Evolutionary conservation across 305 asterid genomes (phyloP).

Genomic region (Withania somnifera): DNA sequence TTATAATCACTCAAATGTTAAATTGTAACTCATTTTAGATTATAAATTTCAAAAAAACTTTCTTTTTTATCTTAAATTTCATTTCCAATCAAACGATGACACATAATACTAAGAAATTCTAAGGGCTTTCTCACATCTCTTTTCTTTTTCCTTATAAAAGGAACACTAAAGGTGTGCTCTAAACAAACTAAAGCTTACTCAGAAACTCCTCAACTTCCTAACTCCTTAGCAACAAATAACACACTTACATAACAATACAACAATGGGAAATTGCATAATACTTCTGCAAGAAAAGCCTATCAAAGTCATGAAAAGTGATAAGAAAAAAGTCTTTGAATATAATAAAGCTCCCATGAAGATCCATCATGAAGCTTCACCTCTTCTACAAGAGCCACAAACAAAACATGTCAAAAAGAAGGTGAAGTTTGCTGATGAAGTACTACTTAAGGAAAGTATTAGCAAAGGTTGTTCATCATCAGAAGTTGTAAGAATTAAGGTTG

Average conservation of each 20-base stretch:
- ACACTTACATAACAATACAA: neutral
- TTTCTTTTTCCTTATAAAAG: neutral
- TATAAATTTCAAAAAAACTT: neutral
- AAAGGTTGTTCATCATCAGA: neutral
- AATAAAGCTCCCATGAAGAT: neutral
- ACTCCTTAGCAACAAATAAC: neutral
- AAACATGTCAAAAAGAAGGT: constrained; percentile 10
- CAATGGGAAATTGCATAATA: neutral
- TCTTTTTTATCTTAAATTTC: neutral
- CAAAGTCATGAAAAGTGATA: too few species aligned
- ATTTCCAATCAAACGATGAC: neutral
- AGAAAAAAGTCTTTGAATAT: neutral
- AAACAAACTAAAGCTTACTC: neutral
- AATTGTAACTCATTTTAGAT: neutral
- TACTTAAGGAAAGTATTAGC: neutral
- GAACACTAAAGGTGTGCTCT: neutral
- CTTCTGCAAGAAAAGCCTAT: too few species aligned
- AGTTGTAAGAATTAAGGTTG: constrained; percentile 47
- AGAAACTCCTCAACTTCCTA: neutral
- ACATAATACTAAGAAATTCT: neutral
- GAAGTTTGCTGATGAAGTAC: constrained; percentile 26
- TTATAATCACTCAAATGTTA: neutral
- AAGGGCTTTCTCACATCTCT: neutral
- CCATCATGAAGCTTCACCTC: neutral
- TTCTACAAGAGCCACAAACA: neutral